Evolutionary conservation across 2,329 filamentous ascomycete species (phyloP).

Genomic region (Chrysosporium queenslandicum): DNA sequence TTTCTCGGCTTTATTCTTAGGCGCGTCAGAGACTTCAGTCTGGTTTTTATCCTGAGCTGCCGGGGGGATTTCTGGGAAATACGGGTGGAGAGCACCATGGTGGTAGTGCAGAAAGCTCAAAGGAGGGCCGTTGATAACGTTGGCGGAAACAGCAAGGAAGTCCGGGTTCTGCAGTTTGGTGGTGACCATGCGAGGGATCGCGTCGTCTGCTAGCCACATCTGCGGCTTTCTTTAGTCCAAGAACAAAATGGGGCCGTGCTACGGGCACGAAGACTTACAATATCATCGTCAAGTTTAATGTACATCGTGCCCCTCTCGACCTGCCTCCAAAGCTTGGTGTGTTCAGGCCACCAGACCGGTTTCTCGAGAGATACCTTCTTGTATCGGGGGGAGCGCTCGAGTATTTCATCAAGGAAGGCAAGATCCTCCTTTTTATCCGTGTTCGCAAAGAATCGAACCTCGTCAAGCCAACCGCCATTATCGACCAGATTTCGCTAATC

Average conservation of each 20-base stretch:
- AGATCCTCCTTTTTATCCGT: slow-evolving; percentile 3
- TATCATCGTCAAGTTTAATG: slow-evolving; percentile 9
- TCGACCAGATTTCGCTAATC: slow-evolving; percentile 6
- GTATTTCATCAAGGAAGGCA: slow-evolving; percentile 2
- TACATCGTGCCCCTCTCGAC: slow-evolving; percentile 12
- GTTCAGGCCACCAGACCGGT: slow-evolving; percentile 10
- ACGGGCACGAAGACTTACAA: neutral
- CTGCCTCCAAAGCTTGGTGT: slow-evolving; percentile 13
- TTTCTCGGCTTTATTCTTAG: neutral
- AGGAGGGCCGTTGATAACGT: slow-evolving; percentile 10
- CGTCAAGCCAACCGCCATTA: slow-evolving; percentile 10
- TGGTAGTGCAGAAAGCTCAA: slow-evolving; percentile 10
- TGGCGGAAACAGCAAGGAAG: slow-evolving; percentile 8
- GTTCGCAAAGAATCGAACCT: slow-evolving; percentile 9
- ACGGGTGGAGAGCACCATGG: slow-evolving; percentile 10
- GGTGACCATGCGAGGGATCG: slow-evolving; percentile 6
- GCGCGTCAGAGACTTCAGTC: neutral
- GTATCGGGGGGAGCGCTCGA: slow-evolving; percentile 8
- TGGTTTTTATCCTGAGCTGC: neutral
- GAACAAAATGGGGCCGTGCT: neutral
- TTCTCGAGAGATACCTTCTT: slow-evolving; percentile 12
- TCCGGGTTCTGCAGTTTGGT: slow-evolving; percentile 7
- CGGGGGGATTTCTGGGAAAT: slow-evolving; percentile 5
- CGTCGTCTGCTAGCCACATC: slow-evolving; percentile 10
- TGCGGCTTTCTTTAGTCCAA: neutral